Evolutionary conservation across 2,329 filamentous ascomycete species (phyloP).

Genomic region (Ophiocordyceps polyrhachis-furcata): DNA sequence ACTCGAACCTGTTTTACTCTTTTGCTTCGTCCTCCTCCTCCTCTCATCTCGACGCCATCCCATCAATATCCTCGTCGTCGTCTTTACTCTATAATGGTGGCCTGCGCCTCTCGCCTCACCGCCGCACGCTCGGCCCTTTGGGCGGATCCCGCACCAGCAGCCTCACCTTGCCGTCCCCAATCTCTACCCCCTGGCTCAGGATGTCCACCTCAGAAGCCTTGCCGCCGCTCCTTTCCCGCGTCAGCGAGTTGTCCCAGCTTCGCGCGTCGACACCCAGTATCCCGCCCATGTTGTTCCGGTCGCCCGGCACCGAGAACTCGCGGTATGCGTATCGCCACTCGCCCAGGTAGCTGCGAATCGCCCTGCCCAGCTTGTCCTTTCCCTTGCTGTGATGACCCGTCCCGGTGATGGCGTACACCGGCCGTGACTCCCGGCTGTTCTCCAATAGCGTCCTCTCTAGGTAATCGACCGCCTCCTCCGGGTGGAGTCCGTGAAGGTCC

Average conservation of each 20-base stretch:
- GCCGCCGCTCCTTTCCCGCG: constrained; percentile 25
- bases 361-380: constrained; percentile 96
- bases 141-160: constrained; percentile 42
- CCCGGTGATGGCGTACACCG: constrained; percentile 89
- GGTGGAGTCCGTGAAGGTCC: constrained; percentile 94
- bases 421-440: constrained; percentile 52
- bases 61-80: not conserved
- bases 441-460: constrained; percentile 74
- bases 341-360: constrained; percentile 74
- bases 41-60: not conserved
- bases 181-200: constrained; percentile 46
- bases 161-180: constrained; percentile 47
- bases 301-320: constrained; percentile 92
- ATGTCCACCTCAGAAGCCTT: constrained; percentile 33
- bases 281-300: constrained; percentile 65
- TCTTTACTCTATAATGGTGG: not conserved
- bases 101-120: constrained; percentile 12
- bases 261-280: constrained; percentile 49
- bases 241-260: constrained; percentile 45
- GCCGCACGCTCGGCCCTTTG: constrained; percentile 32
- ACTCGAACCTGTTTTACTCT: not conserved
- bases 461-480: constrained; percentile 91
- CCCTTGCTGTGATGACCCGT: constrained; percentile 96
- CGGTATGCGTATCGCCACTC: constrained; percentile 93
- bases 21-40: not conserved